Base-by-base conservation (phyloP, 495 filamentous ascomycete species). In the Tricharina praecox region DNA sequence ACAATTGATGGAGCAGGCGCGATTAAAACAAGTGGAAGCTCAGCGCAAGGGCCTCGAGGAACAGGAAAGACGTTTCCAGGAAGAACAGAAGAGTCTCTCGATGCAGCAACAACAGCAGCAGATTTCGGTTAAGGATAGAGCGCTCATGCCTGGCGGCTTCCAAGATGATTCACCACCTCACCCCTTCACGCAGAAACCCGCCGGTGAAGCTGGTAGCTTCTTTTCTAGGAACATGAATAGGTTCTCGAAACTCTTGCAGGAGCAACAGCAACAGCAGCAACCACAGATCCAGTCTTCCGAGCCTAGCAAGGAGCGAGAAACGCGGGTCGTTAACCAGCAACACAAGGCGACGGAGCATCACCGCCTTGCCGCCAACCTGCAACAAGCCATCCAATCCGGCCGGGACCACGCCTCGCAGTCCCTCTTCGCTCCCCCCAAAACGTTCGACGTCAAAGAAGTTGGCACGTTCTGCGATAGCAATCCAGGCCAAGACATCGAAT, bases 401-500 rank as follows among this genome's bases (percentile, higher is more conserved):
- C 77, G 87, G 20, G 68, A 86, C 15, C 78, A 92, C 63, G 77
- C 83, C 52, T 82, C 82, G 3, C 69, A 73, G 4, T 65, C 64
- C 23, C 57, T 94, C 32, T 87, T 79, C 62, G 73, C 74, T 23
- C 75, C 74, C 2, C 83, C 86, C 0, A 64, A 74, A 28, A 80
- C 80, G 16, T 77, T 76, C 38, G 67, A 76, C 26, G 77, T 96
- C 53, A 81, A 82, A 54, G 85, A 95, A 62, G 79, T 82, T 42
- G 74, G 78, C 38, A 81, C 83, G 0, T 96, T 95, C 67, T 97
- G 90, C 62, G 88, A 93, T 47, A 48, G 64, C 66, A 77, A 69
- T 36, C 78, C 81, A 16, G 78, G 74, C n/a, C 77, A 87, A 45
- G 79, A 96, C 63, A 74, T 97, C 30, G 67, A 68, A 25, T 81